A percentile compares a stretch with the other conserved stretches of the same genome.
Evolutionary conservation across 1,284 basidiomycete species (phyloP).

Genomic region (Cutaneotrichosporon spelunceum): DNA sequence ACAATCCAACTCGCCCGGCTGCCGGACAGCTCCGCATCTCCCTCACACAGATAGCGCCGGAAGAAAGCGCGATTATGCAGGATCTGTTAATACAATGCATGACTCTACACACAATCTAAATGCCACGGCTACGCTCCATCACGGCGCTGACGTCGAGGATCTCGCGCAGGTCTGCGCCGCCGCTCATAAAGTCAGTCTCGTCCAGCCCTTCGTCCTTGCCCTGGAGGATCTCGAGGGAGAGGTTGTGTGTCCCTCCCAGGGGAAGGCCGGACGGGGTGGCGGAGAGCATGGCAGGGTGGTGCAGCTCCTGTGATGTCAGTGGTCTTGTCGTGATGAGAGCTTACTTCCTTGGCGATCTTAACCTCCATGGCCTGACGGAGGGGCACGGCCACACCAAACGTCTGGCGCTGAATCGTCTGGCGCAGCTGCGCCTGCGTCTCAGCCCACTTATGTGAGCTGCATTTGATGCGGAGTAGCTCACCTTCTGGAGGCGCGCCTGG

Average conservation of each 20-base stretch:
- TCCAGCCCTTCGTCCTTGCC: slow-evolving; percentile 81
- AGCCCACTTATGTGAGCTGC: slow-evolving; percentile 67
- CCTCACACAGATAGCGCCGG: neutral
- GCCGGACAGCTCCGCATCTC: neutral
- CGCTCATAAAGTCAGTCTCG: slow-evolving; percentile 65
- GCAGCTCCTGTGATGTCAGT: slow-evolving; percentile 29
- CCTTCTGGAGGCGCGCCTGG: slow-evolving; percentile 49
- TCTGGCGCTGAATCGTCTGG: slow-evolving; percentile 77
- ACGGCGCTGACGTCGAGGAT: slow-evolving; percentile 42
- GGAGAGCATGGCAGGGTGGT: slow-evolving; percentile 42
- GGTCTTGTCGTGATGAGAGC: slow-evolving; percentile 33
- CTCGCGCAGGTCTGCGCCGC: slow-evolving; percentile 32
- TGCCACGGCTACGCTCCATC: slow-evolving; percentile 47
- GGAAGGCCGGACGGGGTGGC: slow-evolving; percentile 41
- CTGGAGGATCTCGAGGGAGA: slow-evolving; percentile 85
- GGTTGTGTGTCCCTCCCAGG: slow-evolving; percentile 58
- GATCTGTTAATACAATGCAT: slow-evolving; percentile 30
- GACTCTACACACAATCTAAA: slow-evolving; percentile 29
- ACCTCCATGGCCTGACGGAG: slow-evolving; percentile 90
- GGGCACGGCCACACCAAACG: slow-evolving; percentile 83
- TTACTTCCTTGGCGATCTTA: slow-evolving; percentile 72
- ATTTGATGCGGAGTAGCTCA: slow-evolving; percentile 21
- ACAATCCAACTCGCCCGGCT: neutral
- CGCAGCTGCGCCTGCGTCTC: slow-evolving; percentile 84
- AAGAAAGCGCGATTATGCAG: neutral